Base-by-base conservation (phyloP, 345 rosid genomes). In the Litchi chinensis region DNA sequence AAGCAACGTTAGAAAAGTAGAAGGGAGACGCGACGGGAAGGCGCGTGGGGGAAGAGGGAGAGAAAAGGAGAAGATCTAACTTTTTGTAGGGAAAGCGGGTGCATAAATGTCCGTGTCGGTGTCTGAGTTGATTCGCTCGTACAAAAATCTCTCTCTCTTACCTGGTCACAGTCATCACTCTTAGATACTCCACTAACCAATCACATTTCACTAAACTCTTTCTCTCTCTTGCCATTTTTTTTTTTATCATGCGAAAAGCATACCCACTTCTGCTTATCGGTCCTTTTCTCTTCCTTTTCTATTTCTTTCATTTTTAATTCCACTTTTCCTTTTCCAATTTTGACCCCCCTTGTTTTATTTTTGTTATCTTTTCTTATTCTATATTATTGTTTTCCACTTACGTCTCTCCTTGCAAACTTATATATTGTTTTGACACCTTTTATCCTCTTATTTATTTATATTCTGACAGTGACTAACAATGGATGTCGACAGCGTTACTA, bases 121-220 rank as follows among this genome's bases (percentile, higher is more conserved):
- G 77, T 76, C 54, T 50, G 22, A 56, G 48, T 52, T 70, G 74
- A 74, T 60, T 74, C 43, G 76, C 54, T 73, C 21, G 77, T 43
- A 62, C 77, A 41, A 32, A 32, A 32, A 65, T 70, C 22, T 63
- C 28, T 48, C 37, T 18, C 37, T 32, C 37, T 28, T 46, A 4
- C 12, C 43, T 16, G 65, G 63, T 60, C 70, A 16, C 8, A 18
- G 48, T 63, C 76, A 46, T 48, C 24, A 15, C 39, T 73, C 24
- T 22, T 16, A 66, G 80, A 71, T 82, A 54, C 81, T 79, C 77
- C 22, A 40, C 54, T 8, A 0, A 22, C 81, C 85, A 81, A 81
- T 84, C 85, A 81, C 22, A 32, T 75, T 66, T 32, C 80, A 13
- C 41, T 50, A 13, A 24, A 18, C 11, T 18, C 48, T 44, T 77